Evolutionary conservation across 768 basidiomycete genomes (phyloP).

Genomic region (Panellus pusillus): DNA sequence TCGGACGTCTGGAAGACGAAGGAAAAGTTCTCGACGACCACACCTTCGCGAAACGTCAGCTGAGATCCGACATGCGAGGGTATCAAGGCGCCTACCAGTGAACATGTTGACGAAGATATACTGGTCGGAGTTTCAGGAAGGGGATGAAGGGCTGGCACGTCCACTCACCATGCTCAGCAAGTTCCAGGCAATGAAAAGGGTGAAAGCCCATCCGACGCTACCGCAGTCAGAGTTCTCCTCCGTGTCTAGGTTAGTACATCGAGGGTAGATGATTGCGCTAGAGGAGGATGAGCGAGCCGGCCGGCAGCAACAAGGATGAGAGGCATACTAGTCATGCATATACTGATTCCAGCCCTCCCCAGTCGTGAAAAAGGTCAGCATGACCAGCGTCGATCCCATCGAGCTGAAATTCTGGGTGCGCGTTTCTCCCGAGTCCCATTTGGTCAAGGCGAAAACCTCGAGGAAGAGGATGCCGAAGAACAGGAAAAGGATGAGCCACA

Average conservation of each 20-base stretch:
- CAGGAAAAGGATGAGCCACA: slow-evolving; percentile 89
- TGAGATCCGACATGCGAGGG: no score
- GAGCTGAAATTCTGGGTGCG: slow-evolving; percentile 76
- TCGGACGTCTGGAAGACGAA: slow-evolving; percentile 90
- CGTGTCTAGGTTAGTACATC: slow-evolving; percentile 62
- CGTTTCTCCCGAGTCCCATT: slow-evolving; percentile 73
- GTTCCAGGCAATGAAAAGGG: slow-evolving; percentile 93
- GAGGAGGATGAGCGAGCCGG: slow-evolving; percentile 6
- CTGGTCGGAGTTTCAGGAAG: slow-evolving; percentile 37
- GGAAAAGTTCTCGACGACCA: slow-evolving; percentile 93
- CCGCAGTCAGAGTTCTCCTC: slow-evolving; percentile 83
- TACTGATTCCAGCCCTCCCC: slow-evolving; percentile 99
- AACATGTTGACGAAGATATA: slow-evolving; percentile 97
- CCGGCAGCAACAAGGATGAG: not conserved
- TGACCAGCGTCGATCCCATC: slow-evolving; percentile 77
- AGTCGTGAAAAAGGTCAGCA: slow-evolving; percentile 90
- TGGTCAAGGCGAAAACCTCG: slow-evolving; percentile 90
- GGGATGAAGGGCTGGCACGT: not conserved
- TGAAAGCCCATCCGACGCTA: slow-evolving; percentile 77
- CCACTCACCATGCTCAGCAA: slow-evolving; percentile 83
- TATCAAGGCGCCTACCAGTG: slow-evolving; percentile 56
- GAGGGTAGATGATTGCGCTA: slow-evolving; percentile 75
- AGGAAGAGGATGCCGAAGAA: slow-evolving; percentile 88
- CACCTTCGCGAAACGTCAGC: slow-evolving; percentile 47
- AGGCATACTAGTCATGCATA: slow-evolving; percentile 91